These are phyloP conservation scores for Schizonepeta tenuifolia DNA, from an alignment of 257 asterid species.

Conservation along the genomic window DNA sequence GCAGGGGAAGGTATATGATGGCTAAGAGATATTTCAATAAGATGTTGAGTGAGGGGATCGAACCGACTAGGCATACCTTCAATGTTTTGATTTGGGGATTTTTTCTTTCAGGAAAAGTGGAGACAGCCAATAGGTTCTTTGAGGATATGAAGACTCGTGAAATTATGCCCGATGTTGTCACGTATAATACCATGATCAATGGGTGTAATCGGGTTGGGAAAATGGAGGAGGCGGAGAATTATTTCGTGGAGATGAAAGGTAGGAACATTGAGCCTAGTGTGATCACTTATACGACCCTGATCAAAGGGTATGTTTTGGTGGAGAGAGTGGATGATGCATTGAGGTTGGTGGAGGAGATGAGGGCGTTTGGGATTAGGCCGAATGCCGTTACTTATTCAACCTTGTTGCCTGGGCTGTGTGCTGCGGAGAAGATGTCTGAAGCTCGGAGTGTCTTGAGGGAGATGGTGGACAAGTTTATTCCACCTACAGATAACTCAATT, in stretches of 20 bases:
- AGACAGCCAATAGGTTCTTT: conserved; percentile 73
- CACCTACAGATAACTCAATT: conserved; percentile 65
- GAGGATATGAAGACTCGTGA: conserved; percentile 87
- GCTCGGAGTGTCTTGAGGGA: conserved; percentile 68
- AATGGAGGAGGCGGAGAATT: conserved; percentile 85
- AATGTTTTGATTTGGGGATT: conserved; percentile 88
- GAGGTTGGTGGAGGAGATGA: conserved; percentile 86
- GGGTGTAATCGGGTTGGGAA: conserved; percentile 68
- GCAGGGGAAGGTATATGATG: conserved; percentile 85
- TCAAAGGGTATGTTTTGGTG: conserved; percentile 75
- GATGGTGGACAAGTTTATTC: conserved; percentile 69
- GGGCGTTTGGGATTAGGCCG: conserved; percentile 67
- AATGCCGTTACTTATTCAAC: conserved; percentile 78
- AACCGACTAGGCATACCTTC: conserved; percentile 75
- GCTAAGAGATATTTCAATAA: conserved; percentile 82
- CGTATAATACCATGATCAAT: conserved; percentile 82
- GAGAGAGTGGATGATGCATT: conserved; percentile 77
- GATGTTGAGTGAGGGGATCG: conserved; percentile 81
- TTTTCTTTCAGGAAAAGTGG: conserved; percentile 65
- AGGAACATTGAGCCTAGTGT: conserved; percentile 75
- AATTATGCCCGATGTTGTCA: conserved; percentile 65
- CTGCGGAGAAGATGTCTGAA: conserved; percentile 75
- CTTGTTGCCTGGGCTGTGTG: conserved; percentile 83
- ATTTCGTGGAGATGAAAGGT: conserved; percentile 83
- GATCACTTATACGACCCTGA: conserved; percentile 74